Base-by-base conservation (phyloP, 164 flowering plant genomes). In the Chimonanthus salicifolius region DNA sequence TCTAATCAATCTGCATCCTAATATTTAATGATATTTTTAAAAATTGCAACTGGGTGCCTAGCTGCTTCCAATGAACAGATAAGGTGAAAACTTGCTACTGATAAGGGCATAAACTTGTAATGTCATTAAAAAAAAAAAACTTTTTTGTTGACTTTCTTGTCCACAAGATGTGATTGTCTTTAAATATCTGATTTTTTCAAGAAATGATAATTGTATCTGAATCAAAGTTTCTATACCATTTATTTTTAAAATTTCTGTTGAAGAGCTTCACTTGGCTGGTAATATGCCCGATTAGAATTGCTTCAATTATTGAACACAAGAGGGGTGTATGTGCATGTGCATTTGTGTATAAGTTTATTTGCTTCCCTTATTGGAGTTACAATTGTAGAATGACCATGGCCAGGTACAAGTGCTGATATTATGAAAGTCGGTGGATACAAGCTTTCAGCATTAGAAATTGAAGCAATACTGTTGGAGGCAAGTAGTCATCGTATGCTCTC, bases 341-440 rank as follows among this genome's bases (percentile, higher is more conserved):
- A 8, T 4, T 13, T 54, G 60, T 54, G 11, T 54, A 9, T 54
- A 11, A 9, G 60, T 54, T 54, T n/a, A 54, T 5, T 54, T 10
- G 11, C 60, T 54, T 3, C 44, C 33, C 64, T 75, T 66, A 66
- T 64, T 64, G 33, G 9, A 64, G 44, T 64, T 20, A 66, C 18
- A 66, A 44, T 10, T 33, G 11, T 54, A 44, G 44, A 13, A 13
- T 46, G 46, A 44, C 68, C 44, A 66, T 66, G 0, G 64, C 71
- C 84, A 95, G 97, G 99, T 69, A 92, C 91, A 47, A 96, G 87
- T 85, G 99, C 99, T 64, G 97, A 92, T 80, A 94, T 96, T 46
- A 87, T 94, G 96, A 96, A 96, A 81, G 98, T 94, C 71, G 98
- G 97, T 66, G 97, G 99, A 58, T 94, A 90, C 84, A 91, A 94